Base-by-base conservation (phyloP, 306 rosid genomes). In the cucumber (Cucumis sativus) region DNA sequence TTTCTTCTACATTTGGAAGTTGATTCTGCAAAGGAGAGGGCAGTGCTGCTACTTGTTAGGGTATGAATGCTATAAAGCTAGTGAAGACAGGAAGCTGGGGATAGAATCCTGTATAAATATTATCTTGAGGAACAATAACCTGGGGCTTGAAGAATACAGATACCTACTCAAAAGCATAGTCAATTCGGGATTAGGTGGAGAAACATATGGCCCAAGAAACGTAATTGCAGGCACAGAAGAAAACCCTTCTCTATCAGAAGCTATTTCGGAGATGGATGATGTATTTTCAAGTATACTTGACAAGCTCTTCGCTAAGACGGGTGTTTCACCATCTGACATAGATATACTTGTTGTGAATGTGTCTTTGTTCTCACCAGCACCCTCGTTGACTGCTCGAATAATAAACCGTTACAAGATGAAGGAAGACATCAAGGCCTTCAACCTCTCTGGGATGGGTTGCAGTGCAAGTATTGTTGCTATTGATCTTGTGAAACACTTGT, bases 391-490 rank as follows among this genome's bases (percentile, higher is more conserved):
- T 0, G 82, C 97, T 1, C 83, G 97, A 2, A 89, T 93, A 14
- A 73, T 90, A 16, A 91, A 91, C 86, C 80, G 84, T 25, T 93
- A 93, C 97, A 89, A 86, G 51, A 89, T 90, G 98, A 86, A 91
- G 73, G 84, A 88, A n/a, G 85, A 88, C 35, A 30, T 93, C 1
- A 91, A 88, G 77, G 75, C 86, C 8, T 84, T 86, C 79, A 93
- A 91, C 77, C 93, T 93, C 23, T 56, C 98, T 0, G 98, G 98
- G 61, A 93, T 93, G 97, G 97, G 98, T 6, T 93, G 96, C 66
- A 90, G 97, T 74, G 96, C 90, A 6, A 93, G 97, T 57, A 85
- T 91, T 5, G 89, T 87, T 0, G 96, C 85, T 3, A 79, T 93
- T 23, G 98, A 91, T 56, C 72, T 93, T 21, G 97, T 93, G 52